Base-by-base conservation (phyloP, 2,329 filamentous ascomycete genomes). In the Sarocladium strictum region DNA sequence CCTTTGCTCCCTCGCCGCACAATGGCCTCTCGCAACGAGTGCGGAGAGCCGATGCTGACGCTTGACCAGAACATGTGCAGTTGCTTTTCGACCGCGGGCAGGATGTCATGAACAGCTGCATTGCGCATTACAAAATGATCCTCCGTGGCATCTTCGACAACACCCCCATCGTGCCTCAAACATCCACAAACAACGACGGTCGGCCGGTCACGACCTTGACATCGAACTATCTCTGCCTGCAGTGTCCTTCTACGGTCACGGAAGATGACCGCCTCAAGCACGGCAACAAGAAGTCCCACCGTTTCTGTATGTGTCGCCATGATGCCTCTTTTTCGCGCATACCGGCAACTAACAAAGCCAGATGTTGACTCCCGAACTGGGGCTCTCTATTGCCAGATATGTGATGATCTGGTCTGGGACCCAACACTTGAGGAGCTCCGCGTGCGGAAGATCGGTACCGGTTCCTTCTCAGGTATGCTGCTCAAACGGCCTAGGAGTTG, bases 361-460 rank as follows among this genome's bases (percentile, higher is more conserved):
- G 88, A 87, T 65, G 86, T 92, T 37, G 89, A 94, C 64, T 93
- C 89, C 23, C 78, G 84, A 56, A 86, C 80, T 60, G 89, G 89
- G 37, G 79, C 83, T 51, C 73, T 94, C 6, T 93, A 87, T 69
- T 94, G 89, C 68, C 86, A 90, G 60, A 85, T 90, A 65, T 94
- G 89, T 65, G 82, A 88, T 64, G 89, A 94, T 66, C 84, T 90
- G 59, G 85, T 94, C 29, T 93, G 89, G 78, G 89, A 94, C 61
- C 87, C 88, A 5, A 88, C 86, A 5, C 75, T 94, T 4, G 89
- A 94, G 65, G 85, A 88, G 53, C 78, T 91, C 55, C 80, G 89
- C 57, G 72, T 89, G 40, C 78, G 84, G 55, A 89, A 89, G 68
- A 81, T 85, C 61, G 84, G 83, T 10, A 85, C 81, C 2, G 83